Base-by-base conservation (phyloP, 345 rosid species). In the Leavenworthia alabamica region DNA sequence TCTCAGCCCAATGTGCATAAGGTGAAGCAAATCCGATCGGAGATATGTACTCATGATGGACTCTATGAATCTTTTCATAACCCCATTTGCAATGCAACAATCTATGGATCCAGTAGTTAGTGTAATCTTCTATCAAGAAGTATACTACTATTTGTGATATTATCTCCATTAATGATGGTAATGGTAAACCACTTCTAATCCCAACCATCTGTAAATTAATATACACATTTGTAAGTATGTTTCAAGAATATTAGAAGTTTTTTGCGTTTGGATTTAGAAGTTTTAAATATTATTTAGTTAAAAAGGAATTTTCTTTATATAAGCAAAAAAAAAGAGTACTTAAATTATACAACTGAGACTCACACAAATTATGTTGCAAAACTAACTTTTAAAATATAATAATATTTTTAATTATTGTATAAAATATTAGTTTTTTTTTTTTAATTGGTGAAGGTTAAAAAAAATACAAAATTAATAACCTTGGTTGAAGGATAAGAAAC, bases 1-100 rank as follows among this genome's bases (percentile, higher is more conserved):
- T 16, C 64, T 86, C 92, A 3, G 79, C 92, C 95, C 97, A 90
- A 76, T 90, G 97, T 3, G 88, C 92, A 28, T 89, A 84, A 0
- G 91, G 83, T 0, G 95, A 86, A 1, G 95, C 86, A 64, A 54
- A 85, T 56, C 83, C 88, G 40, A 83, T 76, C 0, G 97, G 97
- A 20, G 95, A 82, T 3, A 79, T 50, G 75, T 83, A 79, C 57
- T 86, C 86, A 40, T 90, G 97, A 69, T 90, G 97, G 59, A 86
- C 74, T 12, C 62, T 49, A 62, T 90, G 95, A 54, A 90, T 83
- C 35, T 77, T 90, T 70, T 86, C 89, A 19, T 79, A 90, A 11
- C 82, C 86, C 88, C 86, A 90, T 70, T 83, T 83, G 49, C 70
- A 16, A 60, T 90, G 97, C 44, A 86, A 73, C 56, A 67, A 77